Percentiles rank a stretch among this genome's conserved stretches.
These are phyloP conservation scores for Candida stauntonica DNA, from an alignment of 805 yeast genomes.

Conservation along the genomic window DNA sequence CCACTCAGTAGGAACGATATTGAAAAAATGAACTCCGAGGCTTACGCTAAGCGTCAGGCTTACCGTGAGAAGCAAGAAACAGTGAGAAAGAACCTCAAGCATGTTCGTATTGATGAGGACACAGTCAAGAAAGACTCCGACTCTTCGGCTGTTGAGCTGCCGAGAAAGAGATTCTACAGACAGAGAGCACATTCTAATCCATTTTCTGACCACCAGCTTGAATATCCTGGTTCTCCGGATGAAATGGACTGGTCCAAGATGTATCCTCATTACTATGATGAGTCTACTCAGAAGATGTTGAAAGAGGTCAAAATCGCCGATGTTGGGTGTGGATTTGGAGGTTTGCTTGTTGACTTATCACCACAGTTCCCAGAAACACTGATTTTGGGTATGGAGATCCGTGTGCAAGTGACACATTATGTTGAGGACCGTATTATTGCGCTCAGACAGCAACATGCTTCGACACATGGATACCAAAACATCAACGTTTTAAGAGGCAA, in stretches of 20 bases:
- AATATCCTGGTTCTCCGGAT: slow-evolving; percentile 77
- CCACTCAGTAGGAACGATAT: slow-evolving; percentile 19
- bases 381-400: slow-evolving; percentile 93
- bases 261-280: slow-evolving; percentile 59
- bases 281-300: slow-evolving; percentile 36
- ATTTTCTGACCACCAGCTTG: slow-evolving; percentile 89
- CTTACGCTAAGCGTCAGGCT: slow-evolving; percentile 32
- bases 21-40: slow-evolving; percentile 21
- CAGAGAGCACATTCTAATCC: slow-evolving; percentile 98
- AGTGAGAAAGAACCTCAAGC: slow-evolving; percentile 42
- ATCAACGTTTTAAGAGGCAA: slow-evolving; percentile 89
- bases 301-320: slow-evolving; percentile 83
- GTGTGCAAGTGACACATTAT: slow-evolving; percentile 96
- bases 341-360: slow-evolving; percentile 74
- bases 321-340: slow-evolving; percentile 97
- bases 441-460: slow-evolving; percentile 46
- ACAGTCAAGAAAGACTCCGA: slow-evolving; percentile 20
- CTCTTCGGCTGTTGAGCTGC: slow-evolving; percentile 49
- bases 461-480: slow-evolving; percentile 59
- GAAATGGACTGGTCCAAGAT: slow-evolving; percentile 83
- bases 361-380: slow-evolving; percentile 69
- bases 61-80: slow-evolving; percentile 46
- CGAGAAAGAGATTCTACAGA: slow-evolving; percentile 83
- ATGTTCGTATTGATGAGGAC: slow-evolving; percentile 39
- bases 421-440: slow-evolving; percentile 95